Evolutionary conservation across 192 early-diverging fungal species (phyloP).

Genomic region (Rhizoclosmatium sp.): DNA sequence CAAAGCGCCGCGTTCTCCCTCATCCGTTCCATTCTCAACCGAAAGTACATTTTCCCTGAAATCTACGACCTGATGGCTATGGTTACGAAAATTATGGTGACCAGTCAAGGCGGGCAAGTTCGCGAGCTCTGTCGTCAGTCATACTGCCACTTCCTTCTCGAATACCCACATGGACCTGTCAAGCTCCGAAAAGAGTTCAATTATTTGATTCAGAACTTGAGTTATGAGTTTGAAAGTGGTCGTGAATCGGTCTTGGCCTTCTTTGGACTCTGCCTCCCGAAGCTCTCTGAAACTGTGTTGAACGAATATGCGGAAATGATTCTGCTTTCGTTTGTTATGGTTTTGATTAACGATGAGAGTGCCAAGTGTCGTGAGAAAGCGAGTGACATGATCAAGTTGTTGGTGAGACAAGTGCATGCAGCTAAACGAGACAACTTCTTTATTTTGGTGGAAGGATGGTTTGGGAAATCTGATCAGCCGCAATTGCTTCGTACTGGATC

Average conservation of each 20-base stretch:
- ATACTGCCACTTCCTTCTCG: constrained; percentile 90
- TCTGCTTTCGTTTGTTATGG: constrained; percentile 85
- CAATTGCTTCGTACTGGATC: constrained; percentile 80
- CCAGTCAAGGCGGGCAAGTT: constrained; percentile 77
- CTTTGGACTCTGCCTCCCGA: constrained; percentile 77
- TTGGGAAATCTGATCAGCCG: constrained; percentile 53
- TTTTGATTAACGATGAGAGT: constrained; percentile 92
- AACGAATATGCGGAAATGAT: constrained; percentile 80
- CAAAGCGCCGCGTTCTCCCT: constrained; percentile 85
- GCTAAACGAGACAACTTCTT: constrained; percentile 69
- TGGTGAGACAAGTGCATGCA: constrained; percentile 71
- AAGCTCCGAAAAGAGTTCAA: constrained; percentile 85
- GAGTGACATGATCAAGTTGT: constrained; percentile 70
- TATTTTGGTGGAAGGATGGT: constrained; percentile 82
- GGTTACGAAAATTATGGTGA: constrained; percentile 83
- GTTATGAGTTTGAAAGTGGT: constrained; percentile 92
- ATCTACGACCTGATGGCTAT: constrained; percentile 93
- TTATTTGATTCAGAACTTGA: constrained; percentile 89
- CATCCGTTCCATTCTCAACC: constrained; percentile 85
- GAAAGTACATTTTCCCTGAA: constrained; percentile 85
- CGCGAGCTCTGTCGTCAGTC: constrained; percentile 85
- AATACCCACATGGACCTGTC: constrained; percentile 90
- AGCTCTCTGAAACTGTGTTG: constrained; percentile 82
- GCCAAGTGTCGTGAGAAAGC: constrained; percentile 91
- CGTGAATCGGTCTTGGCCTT: constrained; percentile 90